Conservation (phyloP, 495 filamentous ascomycete genomes). For the Podospora conica region DNA sequence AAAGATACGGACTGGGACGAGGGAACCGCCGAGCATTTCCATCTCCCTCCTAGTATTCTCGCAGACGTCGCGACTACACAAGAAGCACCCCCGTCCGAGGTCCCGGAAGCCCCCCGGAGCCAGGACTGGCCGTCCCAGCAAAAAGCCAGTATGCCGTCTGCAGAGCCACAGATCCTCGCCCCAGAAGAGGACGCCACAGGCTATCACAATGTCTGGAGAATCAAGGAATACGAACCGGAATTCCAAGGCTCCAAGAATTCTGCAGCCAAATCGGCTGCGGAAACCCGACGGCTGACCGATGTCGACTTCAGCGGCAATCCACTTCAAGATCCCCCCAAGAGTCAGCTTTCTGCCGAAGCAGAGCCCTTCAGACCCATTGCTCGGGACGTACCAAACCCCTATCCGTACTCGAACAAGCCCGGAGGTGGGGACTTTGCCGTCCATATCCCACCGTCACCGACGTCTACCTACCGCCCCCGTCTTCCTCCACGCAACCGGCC, state of each 20-base stretch:
- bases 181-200: not conserved
- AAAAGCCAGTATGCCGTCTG: not conserved
- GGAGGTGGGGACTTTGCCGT: constrained; percentile 11
- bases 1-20: not conserved
- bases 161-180: not conserved
- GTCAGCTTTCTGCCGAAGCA: constrained; percentile 13
- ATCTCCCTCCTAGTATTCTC: not conserved
- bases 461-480: constrained; percentile 5
- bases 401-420: constrained; percentile 7
- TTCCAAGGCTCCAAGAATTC: constrained; percentile 10
- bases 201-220: constrained; percentile 14
- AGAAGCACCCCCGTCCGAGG: not conserved
- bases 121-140: not conserved
- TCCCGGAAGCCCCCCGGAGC: not conserved
- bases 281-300: not conserved
- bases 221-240: constrained; percentile 15
- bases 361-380: constrained; percentile 5
- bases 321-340: constrained; percentile 10
- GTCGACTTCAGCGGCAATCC: constrained; percentile 12
- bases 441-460: constrained; percentile 17
- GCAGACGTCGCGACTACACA: not conserved
- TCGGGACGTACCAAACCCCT: not conserved
- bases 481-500: not conserved
- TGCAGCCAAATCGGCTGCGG: not conserved
- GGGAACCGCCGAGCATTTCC: not conserved